These are phyloP conservation scores for Kregervanrija pseudodelftensis DNA, from an alignment of 805 yeast genomes.

Conservation along the genomic window DNA sequence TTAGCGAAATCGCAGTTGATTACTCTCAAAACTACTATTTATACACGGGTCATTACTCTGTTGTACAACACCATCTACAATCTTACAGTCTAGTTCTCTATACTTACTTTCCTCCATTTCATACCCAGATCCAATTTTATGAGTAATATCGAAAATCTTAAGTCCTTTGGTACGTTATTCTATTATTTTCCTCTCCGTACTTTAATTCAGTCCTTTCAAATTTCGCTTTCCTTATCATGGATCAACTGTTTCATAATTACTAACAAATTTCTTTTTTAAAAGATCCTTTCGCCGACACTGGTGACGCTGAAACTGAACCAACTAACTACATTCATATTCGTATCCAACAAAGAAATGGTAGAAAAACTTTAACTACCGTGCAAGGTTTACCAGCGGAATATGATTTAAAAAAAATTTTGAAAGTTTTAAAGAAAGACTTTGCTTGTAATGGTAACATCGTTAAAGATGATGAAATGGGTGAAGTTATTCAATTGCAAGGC, in stretches of 20 bases:
- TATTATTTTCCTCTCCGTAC: background rate
- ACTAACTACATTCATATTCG: conserved; percentile 95
- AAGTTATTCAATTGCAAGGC: conserved; percentile 96
- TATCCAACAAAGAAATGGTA: conserved; percentile 99
- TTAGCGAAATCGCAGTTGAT: no score
- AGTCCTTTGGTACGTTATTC: conserved; percentile 53
- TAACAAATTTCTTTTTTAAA: background rate
- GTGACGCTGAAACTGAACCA: conserved; percentile 97
- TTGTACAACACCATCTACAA: no score
- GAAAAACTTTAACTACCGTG: conserved; percentile 96
- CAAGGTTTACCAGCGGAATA: conserved; percentile 96
- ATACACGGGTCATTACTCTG: no score
- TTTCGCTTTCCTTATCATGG: background rate
- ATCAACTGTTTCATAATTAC: background rate
- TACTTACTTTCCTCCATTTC: background rate
- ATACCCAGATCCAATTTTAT: conserved; percentile 30
- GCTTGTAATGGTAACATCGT: conserved; percentile 99
- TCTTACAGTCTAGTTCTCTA: no score
- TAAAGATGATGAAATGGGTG: conserved; percentile 93
- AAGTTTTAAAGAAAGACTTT: conserved; percentile 93
- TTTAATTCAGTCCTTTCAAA: background rate
- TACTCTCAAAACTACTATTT: no score
- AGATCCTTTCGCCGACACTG: conserved; percentile 99
- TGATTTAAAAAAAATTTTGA: conserved; percentile 87
- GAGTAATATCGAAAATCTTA: conserved; percentile 90